Evolutionary conservation across 768 basidiomycete genomes (phyloP), one percentile per base, ranked within the genome.

Genomic region (Pholiota conissans): DNA sequence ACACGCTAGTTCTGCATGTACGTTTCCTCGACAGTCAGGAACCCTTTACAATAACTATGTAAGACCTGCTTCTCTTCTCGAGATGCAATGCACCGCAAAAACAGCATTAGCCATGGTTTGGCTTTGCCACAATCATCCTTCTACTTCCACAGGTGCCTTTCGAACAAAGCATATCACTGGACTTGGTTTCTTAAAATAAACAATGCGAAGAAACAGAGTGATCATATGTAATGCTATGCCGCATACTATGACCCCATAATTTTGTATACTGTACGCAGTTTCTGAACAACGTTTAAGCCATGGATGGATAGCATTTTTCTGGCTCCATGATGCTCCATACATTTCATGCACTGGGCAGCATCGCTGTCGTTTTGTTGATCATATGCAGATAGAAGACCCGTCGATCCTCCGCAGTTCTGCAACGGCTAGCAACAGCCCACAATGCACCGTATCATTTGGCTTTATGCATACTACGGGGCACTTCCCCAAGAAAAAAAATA

Each of bases 1-100:
- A 61, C 60, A 57, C 56, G 56, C 56, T 50, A 54, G 34, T 40
- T 40, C 52, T 54, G 40, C 47, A 27, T 45, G 53, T 26, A 13
- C 24, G 18, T 42, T 45, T n/a, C n/a, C n/a, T n/a, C n/a, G n/a
- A n/a, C n/a, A n/a, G n/a, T n/a, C n/a, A n/a, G n/a, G n/a, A n/a
- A n/a, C n/a, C n/a, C n/a, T n/a, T n/a, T n/a, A n/a, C n/a, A n/a
- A n/a, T n/a, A n/a, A n/a, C 39, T 32, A n/a, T 35, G 46, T 28
- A 46, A 14, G 40, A 22, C 51, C 1, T 16, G 9, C 29, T 52
- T 49, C 35, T 45, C 22, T 56, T 56, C 49, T 50, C 52, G 24
- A 27, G 49, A n/a, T 46, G 40, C 28, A 39, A 46, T 46, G 40
- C 29, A 54, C 28, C 52, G 26, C 42, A 45, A 13, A 32, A 30